Evolutionary conservation across 768 basidiomycete genomes (phyloP).

Genomic region (Dendrothele bispora): DNA sequence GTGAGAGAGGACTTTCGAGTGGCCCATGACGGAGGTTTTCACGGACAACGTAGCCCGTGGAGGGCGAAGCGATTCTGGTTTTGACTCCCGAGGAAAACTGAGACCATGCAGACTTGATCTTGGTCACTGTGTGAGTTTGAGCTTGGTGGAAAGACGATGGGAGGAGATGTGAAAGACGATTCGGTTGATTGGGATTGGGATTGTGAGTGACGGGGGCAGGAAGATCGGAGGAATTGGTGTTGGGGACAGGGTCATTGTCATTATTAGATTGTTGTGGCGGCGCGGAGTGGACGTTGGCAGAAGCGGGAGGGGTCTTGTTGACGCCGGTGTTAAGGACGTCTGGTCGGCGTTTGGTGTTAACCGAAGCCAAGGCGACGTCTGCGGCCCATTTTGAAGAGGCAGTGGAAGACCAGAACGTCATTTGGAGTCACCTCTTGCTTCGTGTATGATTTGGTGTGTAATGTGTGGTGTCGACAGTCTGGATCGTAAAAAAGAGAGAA

Average conservation of each 20-base stretch:
- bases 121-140: not conserved
- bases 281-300: no score
- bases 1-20: not conserved
- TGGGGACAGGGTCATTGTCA: not conserved
- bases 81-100: not conserved
- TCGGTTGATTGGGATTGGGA: not conserved
- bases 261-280: no score
- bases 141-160: not conserved
- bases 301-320: no score
- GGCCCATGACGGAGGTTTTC: not conserved
- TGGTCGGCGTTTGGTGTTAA: not conserved
- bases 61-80: slow-evolving; percentile 2
- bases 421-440: no score
- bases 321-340: no score
- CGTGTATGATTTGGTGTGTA: no score
- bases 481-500: no score
- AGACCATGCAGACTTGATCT: no score
- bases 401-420: slow-evolving; percentile 4
- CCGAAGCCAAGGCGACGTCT: slow-evolving; percentile 8
- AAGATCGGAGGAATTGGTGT: slow-evolving; percentile 1
- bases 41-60: slow-evolving; percentile 1
- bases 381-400: slow-evolving; percentile 10
- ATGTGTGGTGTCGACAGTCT: no score
- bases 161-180: not conserved
- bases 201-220: slow-evolving; percentile 4